These are phyloP conservation scores for Xylariaceae sp. DNA, from an alignment of 2,329 filamentous ascomycete genomes.

Conservation along the genomic window DNA sequence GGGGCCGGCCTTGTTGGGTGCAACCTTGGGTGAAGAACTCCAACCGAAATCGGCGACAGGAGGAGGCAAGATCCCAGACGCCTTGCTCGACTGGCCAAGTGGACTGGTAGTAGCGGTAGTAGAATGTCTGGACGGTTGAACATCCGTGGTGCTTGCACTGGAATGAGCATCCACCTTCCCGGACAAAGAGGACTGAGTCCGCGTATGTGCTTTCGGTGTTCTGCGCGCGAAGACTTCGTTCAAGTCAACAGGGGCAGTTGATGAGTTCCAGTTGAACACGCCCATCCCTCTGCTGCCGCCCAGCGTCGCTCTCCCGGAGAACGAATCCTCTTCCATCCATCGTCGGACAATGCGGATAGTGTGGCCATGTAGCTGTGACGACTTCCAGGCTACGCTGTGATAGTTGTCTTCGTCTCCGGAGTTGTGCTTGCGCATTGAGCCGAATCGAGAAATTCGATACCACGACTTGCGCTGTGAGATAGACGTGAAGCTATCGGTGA, in stretches of 20 bases:
- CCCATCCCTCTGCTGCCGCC: constrained; percentile 37
- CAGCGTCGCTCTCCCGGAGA: constrained; percentile 41
- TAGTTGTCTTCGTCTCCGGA: constrained; percentile 53
- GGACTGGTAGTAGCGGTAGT: constrained; percentile 3
- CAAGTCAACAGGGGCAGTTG: constrained; percentile 42
- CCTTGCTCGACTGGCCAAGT: background rate
- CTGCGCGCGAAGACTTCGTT: constrained; percentile 35
- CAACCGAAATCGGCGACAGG: constrained; percentile 16
- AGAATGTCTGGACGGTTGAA: background rate
- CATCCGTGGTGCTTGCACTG: no score
- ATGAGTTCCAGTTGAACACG: constrained; percentile 56
- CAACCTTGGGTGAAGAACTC: constrained; percentile 13
- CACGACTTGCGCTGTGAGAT: constrained; percentile 55
- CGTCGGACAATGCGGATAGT: constrained; percentile 52
- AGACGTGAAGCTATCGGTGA: constrained; percentile 45
- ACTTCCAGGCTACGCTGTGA: constrained; percentile 47
- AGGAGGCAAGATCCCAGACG: background rate
- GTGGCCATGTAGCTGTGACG: constrained; percentile 45
- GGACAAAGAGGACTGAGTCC: constrained; percentile 19
- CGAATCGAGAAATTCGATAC: constrained; percentile 56
- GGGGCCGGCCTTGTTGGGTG: no score
- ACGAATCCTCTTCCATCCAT: constrained; percentile 60
- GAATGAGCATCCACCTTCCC: no score
- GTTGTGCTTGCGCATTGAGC: constrained; percentile 50
- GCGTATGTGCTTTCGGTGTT: constrained; percentile 16